Base-by-base conservation (phyloP, 257 asterid species). In the Fraxinus americana region DNA sequence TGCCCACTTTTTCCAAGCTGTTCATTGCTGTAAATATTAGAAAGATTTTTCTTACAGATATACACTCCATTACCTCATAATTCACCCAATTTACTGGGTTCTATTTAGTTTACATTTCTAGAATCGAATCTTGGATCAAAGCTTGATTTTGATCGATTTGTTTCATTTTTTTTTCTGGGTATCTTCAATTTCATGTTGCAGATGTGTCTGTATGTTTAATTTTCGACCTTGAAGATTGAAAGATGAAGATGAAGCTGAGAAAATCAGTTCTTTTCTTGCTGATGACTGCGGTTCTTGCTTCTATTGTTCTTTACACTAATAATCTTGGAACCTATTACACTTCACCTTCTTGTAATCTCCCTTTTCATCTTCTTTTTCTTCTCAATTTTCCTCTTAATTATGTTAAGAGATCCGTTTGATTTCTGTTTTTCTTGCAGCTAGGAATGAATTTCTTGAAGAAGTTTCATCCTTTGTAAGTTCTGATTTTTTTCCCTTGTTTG, bases 391-490 rank as follows among this genome's bases (percentile, higher is more conserved):
- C n/a, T 67, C 23, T 69, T 9, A 5, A 41, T 19, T 79, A 25
- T 48, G 25, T 9, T 32, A 54, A 35, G 57, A 25, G 34, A 61
- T 78, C 69, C 29, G 59, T 27, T 61, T 41, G 34, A 61, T 63
- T 76, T 77, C 48, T 45, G 67, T 73, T 72, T 36, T n/a, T 73
- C 5, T 27, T 83, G 57, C 91, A 94, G 97, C 94, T 61, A 86
- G 87, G 78, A 82, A 83, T 78, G 94, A 88, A 71, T 86, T 86
- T 75, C 75, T 81, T 68, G 93, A 91, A 79, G 94, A 91, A 78
- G 91, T 84, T 36, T 88, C 97, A 71, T 65, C 93, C 54, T 88
- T 92, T 78, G 98, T 94, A 85, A 90, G 97, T 89, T 38, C 17
- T 68, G 38, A 35, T 75, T 67, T 25, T 25, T 57, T 38, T 16